These are phyloP conservation scores for Epichloe gansuensis DNA, from an alignment of 2,329 filamentous ascomycete genomes.

Conservation along the genomic window DNA sequence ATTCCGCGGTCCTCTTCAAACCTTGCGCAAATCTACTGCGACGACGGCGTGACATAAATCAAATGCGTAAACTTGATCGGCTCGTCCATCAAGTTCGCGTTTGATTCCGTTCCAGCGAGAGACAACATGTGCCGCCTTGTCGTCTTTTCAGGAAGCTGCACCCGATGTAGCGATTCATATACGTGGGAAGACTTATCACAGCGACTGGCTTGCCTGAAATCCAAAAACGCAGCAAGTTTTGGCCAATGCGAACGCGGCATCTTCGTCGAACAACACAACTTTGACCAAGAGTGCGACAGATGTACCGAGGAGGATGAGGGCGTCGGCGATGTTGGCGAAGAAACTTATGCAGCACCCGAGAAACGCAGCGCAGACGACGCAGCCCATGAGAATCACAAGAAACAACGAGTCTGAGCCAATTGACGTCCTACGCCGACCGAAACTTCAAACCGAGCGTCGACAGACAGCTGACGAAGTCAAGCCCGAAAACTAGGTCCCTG, in stretches of 20 bases:
- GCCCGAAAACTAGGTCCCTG: too few species aligned
- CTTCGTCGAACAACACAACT: slow-evolving; percentile 29
- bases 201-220: slow-evolving; percentile 34
- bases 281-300: slow-evolving; percentile 35
- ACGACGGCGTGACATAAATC: too few species aligned
- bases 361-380: slow-evolving; percentile 12
- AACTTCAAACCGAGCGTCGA: too few species aligned
- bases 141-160: slow-evolving; percentile 31
- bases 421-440: too few species aligned
- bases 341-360: slow-evolving; percentile 8
- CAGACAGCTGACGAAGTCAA: too few species aligned
- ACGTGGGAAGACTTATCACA: slow-evolving; percentile 34
- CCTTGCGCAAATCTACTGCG: not conserved
- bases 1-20: not conserved
- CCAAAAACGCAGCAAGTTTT: slow-evolving; percentile 35
- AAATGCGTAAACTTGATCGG: not conserved
- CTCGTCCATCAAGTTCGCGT: not conserved
- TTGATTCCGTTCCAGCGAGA: not conserved
- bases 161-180: slow-evolving; percentile 27
- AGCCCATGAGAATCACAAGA: slow-evolving; percentile 14
- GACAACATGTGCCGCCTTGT: slow-evolving; percentile 34
- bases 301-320: slow-evolving; percentile 31
- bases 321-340: slow-evolving; percentile 28
- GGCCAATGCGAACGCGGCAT: slow-evolving; percentile 31
- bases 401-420: slow-evolving; percentile 18